Evolutionary conservation across 2,329 filamentous ascomycete species (phyloP).

Genomic region (Chaetomiaceae sp.): DNA sequence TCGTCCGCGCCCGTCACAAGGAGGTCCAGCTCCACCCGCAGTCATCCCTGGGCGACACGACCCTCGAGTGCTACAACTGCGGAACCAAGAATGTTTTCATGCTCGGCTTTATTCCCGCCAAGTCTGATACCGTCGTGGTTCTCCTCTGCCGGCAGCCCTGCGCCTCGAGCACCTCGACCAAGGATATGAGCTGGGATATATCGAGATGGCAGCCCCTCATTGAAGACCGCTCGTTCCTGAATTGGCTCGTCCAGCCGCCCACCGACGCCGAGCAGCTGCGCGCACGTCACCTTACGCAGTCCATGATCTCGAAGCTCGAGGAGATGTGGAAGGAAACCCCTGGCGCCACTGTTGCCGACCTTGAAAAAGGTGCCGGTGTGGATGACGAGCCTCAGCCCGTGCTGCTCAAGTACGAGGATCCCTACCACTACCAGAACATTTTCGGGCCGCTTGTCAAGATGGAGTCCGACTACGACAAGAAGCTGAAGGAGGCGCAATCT

Average conservation of each 20-base stretch:
- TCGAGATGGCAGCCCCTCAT: conserved; percentile 97
- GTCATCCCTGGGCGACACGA: conserved; percentile 90
- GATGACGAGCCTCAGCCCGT: conserved; percentile 96
- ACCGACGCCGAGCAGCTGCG: conserved; percentile 94
- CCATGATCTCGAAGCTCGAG: conserved; percentile 93
- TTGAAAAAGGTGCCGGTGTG: conserved; percentile 86
- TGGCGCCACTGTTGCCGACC: conserved; percentile 78
- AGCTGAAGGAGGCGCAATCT: conserved; percentile 95
- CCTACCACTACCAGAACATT: conserved; percentile 97
- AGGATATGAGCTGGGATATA: conserved; percentile 99
- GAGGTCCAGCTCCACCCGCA: conserved; percentile 95
- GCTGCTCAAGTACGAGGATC: conserved; percentile 89
- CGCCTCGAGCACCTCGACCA: conserved; percentile 88
- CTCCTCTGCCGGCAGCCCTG: conserved; percentile 95
- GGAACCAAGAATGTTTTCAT: conserved; percentile 99
- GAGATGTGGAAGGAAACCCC: conserved; percentile 98
- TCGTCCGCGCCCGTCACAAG: conserved; percentile 95
- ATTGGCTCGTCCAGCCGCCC: conserved; percentile 86
- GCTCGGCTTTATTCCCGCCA: conserved; percentile 95
- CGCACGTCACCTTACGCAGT: conserved; percentile 85
- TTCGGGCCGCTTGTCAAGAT: conserved; percentile 98
- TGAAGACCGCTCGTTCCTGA: conserved; percentile 89
- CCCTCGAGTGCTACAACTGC: conserved; percentile 98
- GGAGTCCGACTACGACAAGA: conserved; percentile 98
- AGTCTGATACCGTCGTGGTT: conserved; percentile 97